Base-by-base conservation (phyloP, 495 filamentous ascomycete genomes). In the Ramalina intermedia region DNA sequence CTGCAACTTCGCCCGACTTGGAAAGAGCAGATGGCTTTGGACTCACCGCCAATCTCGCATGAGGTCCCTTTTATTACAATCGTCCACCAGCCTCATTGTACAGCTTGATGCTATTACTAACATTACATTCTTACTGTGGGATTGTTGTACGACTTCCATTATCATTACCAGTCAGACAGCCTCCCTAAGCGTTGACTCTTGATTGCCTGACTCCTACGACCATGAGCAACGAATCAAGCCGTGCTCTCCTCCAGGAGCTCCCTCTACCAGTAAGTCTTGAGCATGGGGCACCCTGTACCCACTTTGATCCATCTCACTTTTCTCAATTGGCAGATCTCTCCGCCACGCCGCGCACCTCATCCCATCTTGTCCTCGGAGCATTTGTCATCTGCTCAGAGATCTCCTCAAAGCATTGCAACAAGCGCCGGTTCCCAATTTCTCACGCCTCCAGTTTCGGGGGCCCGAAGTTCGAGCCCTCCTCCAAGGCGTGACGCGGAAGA, bases 401-500 rank as follows among this genome's bases (percentile, higher is more conserved):
- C 37, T 27, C 51, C 48, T 38, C 41, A 43, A 14, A 57, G 55
- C 23, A 38, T 26, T 40, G 27, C 43, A 20, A 53, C 50, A 3
- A 54, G 51, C 21, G 46, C 44, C 6, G 46, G 48, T 24, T 47
- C 48, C 12, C 43, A 44, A 17, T 50, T 51, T 17, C 55, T 54
- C 5, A 50, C 48, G 7, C 52, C 55, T 38, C 55, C 51, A 20
- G 46, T 54, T 13, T 42, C 45, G 1, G 42, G 14, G 4, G 37
- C 51, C 17, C 17, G 8, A 27, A 17, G 9, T 13, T 49, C 50
- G 37, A 57, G 55, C 36, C 55, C 55, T n/a, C 55, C 55, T 8
- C 55, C 51, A 8, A 18, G 41, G 20, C 46, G 18, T 3, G 55
- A 54, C 45, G 45, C 9, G 13, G 52, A 57, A 17, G 55, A 57